Evolutionary conservation across 2,329 filamentous ascomycete genomes (phyloP), one percentile per base, ranked within the genome.

Genomic region (Sporothrix euskadiensis): DNA sequence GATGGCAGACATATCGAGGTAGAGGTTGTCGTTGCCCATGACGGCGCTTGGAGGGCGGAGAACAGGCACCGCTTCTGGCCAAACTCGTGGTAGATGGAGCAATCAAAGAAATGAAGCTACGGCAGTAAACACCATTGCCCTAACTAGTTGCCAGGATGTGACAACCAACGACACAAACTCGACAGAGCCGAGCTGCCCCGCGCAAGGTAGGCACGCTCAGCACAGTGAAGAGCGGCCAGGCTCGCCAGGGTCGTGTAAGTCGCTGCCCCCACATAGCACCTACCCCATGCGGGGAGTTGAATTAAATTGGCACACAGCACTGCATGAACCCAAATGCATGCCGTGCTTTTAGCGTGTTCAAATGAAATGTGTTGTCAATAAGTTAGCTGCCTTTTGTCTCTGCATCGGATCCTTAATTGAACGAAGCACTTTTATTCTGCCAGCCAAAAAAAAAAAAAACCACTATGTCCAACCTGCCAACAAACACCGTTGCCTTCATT

Each of bases 21-120:
- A 0, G 65, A 69, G 65, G 65, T 69, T 2, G 65, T 69, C 26
- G 65, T 69, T 0, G 65, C 65, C 22, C 65, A 69, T 14, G 65
- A 69, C 22, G 65, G 22, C 1, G 65, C 35, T 2, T 69, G 65
- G 65, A 10, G 65, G 44, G 44, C 30, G 22, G 47, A 32, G 26
- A 69, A 69, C 30, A 52, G 30, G 16, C 44, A 69, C 8, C 44
- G 65, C 14, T 69, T 69, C 16, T 69, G 65, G 65, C 65, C 65
- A 1, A 26, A 35, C 16, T n/a, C 22, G 9, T 57, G n/a, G n/a
- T 57, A 57, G 54, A 26, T 22, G 0, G 22, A 14, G 54, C 22
- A n/a, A 57, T 6, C 16, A 52, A n/a, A 22, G 16, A 52, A n/a
- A 52, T n/a, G 35, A 35, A 35, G 35, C 35, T 4, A 8, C 35